Evolutionary conservation across 441 rosid species (phyloP).

Genomic region (Aquilaria agallochum): DNA sequence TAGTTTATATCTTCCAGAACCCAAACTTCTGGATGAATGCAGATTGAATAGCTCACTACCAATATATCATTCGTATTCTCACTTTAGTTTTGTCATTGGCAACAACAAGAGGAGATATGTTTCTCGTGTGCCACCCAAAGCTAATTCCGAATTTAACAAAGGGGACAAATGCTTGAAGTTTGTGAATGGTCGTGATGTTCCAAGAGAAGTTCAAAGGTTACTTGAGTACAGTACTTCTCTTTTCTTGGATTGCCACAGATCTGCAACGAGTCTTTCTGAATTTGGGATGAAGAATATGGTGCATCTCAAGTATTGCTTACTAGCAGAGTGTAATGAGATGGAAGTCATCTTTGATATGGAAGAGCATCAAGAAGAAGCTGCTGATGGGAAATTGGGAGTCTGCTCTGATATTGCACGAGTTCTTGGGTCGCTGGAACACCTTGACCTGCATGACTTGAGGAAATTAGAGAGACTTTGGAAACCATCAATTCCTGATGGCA

Average conservation of each 20-base stretch:
- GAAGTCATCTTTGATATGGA: slow-evolving; percentile 5
- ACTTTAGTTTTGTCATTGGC: slow-evolving; percentile 18
- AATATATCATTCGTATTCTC: background rate
- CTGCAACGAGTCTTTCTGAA: slow-evolving; percentile 1
- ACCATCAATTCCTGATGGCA: background rate
- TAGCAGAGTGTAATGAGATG: slow-evolving; percentile 7
- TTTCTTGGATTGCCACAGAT: slow-evolving; percentile 7
- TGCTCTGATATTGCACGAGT: background rate
- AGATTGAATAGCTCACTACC: background rate
- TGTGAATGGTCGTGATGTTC: background rate
- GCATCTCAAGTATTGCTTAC: slow-evolving; percentile 3
- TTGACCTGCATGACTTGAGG: slow-evolving; percentile 12
- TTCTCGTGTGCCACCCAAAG: slow-evolving; percentile 3
- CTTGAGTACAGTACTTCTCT: slow-evolving; percentile 2
- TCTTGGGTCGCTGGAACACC: slow-evolving; percentile 1
- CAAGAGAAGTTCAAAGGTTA: background rate
- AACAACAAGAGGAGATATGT: slow-evolving; percentile 9
- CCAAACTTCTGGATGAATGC: background rate
- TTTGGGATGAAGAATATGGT: slow-evolving; percentile 1
- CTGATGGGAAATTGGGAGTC: background rate
- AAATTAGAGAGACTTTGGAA: slow-evolving; percentile 10
- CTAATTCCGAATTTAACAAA: slow-evolving; percentile 1
- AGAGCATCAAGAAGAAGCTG: background rate
- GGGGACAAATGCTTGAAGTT: slow-evolving; percentile 15
- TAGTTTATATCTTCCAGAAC: background rate